Conservation (phyloP, 1,284 basidiomycete species). For the Fomitopsis pinicola region DNA sequence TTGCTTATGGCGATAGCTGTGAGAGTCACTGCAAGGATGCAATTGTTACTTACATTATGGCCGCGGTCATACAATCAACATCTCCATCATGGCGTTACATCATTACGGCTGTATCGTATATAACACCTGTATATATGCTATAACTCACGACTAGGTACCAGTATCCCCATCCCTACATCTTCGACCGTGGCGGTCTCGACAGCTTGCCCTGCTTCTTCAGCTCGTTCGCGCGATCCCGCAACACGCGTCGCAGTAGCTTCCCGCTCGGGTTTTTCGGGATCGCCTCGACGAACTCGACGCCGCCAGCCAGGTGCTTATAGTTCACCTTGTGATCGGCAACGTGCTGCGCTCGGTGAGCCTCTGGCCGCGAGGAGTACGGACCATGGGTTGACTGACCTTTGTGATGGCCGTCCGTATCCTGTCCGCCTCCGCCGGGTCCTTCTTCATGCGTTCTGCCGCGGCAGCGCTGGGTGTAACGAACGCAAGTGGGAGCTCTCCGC, state of each 20-base stretch:
- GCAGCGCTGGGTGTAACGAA: constrained; percentile 16
- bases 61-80: no score
- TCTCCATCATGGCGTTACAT: no score
- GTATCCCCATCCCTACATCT: neutral
- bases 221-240: constrained; percentile 45
- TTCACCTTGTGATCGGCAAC: constrained; percentile 65
- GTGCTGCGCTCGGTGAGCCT: constrained; percentile 36
- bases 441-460: constrained; percentile 12
- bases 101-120: no score
- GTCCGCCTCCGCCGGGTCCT: constrained; percentile 4
- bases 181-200: neutral
- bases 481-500: constrained; percentile 60
- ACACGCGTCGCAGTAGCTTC: constrained; percentile 54
- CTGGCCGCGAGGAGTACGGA: neutral
- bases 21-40: no score
- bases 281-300: constrained; percentile 60
- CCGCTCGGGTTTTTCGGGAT: constrained; percentile 76
- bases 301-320: constrained; percentile 70
- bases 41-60: no score
- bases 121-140: neutral
- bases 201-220: constrained; percentile 6
- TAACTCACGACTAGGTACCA: neutral
- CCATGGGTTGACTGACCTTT: constrained; percentile 42
- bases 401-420: constrained; percentile 4
- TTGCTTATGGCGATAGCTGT: no score